Percentiles rank a stretch among this genome's conserved stretches.
Evolutionary conservation across 768 basidiomycete genomes (phyloP).

Genomic region (Agaricus subrufescens): DNA sequence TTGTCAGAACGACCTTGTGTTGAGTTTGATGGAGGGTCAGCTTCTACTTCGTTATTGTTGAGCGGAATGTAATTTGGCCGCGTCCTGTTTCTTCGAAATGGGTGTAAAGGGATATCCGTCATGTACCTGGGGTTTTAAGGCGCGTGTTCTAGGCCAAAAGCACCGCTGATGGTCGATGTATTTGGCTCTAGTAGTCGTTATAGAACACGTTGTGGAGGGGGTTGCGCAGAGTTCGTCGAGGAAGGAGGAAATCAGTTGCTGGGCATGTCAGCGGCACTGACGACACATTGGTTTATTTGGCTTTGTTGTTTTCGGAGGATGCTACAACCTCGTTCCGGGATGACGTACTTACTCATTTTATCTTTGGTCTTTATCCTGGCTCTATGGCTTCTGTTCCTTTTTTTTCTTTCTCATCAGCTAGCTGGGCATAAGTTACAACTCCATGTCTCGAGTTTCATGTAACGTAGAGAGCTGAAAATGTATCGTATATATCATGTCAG

Average conservation of each 20-base stretch:
- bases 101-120: constrained; percentile 71
- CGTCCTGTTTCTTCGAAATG: constrained; percentile 48
- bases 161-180: not conserved
- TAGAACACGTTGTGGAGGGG: constrained; percentile 1
- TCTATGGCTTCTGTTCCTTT: too few relatives aligned
- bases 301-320: constrained; percentile 7
- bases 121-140: constrained; percentile 26
- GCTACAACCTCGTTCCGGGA: not conserved
- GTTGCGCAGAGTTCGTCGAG: not conserved
- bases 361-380: too few relatives aligned
- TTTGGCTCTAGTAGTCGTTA: not conserved
- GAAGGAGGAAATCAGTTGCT: not conserved
- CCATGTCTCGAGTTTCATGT: too few relatives aligned
- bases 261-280: not conserved
- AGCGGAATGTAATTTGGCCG: constrained; percentile 46
- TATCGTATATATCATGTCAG: too few relatives aligned
- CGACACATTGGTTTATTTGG: constrained; percentile 3
- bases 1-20: constrained; percentile 12
- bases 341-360: too few relatives aligned
- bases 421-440: too few relatives aligned
- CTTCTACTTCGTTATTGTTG: constrained; percentile 16
- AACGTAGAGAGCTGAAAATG: too few relatives aligned
- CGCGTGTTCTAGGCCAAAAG: not conserved
- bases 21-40: constrained; percentile 7
- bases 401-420: too few relatives aligned